Base-by-base conservation (phyloP, 2,329 filamentous ascomycete genomes). In the Microcyclosporella mali region DNA sequence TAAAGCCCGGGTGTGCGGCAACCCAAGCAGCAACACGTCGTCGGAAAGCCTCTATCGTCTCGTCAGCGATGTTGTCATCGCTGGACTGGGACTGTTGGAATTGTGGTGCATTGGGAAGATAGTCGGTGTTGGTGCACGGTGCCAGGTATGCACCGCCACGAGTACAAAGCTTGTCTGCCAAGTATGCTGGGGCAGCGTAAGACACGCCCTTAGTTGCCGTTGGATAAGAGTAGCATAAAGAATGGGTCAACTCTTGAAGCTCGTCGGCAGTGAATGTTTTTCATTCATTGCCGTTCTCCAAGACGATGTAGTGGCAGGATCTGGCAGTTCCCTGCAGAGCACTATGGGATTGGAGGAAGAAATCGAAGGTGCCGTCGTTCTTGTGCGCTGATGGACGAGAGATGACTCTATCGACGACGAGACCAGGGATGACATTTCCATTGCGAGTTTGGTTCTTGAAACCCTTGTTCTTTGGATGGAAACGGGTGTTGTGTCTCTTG, bases 241-340 rank as follows among this genome's bases (percentile, higher is more conserved):
- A 14, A 21, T 62, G 37, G 3, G 49, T 51, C 4, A 51, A 25
- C 7, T 27, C 10, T 12, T 47, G 41, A 9, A 47, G 33, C n/a
- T 34, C 9, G n/a, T 38, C 29, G 4, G 33, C 29, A 10, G 16
- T 27, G 36, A 39, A 41, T 11, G 30, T 12, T 12, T 32, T 32
- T n/a, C 12, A 32, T 4, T 32, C 12, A 19, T 43, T 44, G 11
- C 36, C 45, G 15, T 47, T 44, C 14, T 48, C 35, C 2, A 48
- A n/a, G 25, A 78, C 67, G 0, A 89, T 82, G 60, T 94, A 94
- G 58, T 92, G 88, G 0, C 84, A 84, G 0, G 87, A 84, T 0
- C 84, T 77, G 1, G 86, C 85, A 0, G 88, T 94, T 0, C 86
- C 87, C 61, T 89, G 78, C 3, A 92, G 9, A 15, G 33, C 28